Conservation (phyloP, 768 basidiomycete species). For the Wakefieldia striispora region DNA sequence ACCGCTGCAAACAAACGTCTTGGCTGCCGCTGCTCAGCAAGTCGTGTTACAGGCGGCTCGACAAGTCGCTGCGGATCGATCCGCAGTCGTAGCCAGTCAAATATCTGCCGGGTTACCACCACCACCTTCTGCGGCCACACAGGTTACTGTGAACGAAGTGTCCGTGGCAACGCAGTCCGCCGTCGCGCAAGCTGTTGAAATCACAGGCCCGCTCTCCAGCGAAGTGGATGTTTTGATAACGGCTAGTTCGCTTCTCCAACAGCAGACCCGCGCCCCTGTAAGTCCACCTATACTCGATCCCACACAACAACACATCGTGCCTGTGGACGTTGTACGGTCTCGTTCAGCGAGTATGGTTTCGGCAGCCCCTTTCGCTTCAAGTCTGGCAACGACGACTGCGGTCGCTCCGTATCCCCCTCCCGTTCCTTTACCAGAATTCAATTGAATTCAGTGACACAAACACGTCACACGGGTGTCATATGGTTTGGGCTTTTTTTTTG, state of each 20-base stretch:
- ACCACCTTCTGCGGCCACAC: conserved; percentile 30
- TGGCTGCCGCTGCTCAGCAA: conserved; percentile 77
- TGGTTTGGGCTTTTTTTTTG: conserved; percentile 27
- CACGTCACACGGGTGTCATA: conserved; percentile 20
- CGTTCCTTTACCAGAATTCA: conserved; percentile 28
- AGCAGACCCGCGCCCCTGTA: conserved; percentile 36
- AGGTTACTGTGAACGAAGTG: conserved; percentile 56
- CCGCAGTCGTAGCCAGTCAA: conserved; percentile 40
- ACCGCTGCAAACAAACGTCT: conserved; percentile 47
- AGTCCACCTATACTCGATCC: conserved; percentile 28
- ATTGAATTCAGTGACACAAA: conserved; percentile 19
- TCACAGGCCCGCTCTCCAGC: conserved; percentile 66
- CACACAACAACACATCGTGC: conserved; percentile 24
- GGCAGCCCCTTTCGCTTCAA: conserved; percentile 24
- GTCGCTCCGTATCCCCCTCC: conserved; percentile 23
- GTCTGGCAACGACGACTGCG: conserved; percentile 19
- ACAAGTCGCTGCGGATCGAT: conserved; percentile 52
- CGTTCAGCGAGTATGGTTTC: conserved; percentile 35
- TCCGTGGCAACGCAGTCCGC: conserved; percentile 69
- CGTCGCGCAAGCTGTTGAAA: conserved; percentile 79
- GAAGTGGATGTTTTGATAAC: conserved; percentile 82
- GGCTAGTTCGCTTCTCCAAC: conserved; percentile 52
- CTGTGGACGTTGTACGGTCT: conserved; percentile 32
- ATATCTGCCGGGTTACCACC: conserved; percentile 40
- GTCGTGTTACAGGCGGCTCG: conserved; percentile 77